phyloP scores from a whole-genome alignment of 306 rosid species.

The peach (Prunus persica) region DNA sequence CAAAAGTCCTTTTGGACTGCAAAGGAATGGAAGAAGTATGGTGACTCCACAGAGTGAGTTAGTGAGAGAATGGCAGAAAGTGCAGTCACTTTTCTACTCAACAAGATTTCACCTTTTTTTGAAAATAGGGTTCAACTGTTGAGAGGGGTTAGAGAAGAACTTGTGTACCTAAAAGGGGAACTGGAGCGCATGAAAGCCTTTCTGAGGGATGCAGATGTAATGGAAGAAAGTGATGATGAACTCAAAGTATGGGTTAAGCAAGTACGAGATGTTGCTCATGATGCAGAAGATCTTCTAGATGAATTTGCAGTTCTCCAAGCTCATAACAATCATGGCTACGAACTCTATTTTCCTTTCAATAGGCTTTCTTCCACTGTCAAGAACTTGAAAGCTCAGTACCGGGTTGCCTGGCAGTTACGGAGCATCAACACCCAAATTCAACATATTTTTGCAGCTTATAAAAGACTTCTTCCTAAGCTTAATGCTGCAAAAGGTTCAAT shows the following conservation, averaged over 20 bases:
- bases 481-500: constrained; percentile 28
- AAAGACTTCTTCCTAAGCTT: constrained; percentile 16
- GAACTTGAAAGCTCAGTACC: constrained; percentile 15
- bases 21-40: neutral
- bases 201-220: constrained; percentile 28
- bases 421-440: constrained; percentile 21
- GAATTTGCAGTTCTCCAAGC: constrained; percentile 22
- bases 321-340: constrained; percentile 1
- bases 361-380: constrained; percentile 10
- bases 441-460: constrained; percentile 8
- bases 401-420: constrained; percentile 7
- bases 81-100: constrained; percentile 38
- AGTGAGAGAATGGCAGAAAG: constrained; percentile 48
- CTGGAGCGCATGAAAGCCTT: constrained; percentile 28
- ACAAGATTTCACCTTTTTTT: constrained; percentile 32
- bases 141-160: constrained; percentile 37
- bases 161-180: constrained; percentile 20
- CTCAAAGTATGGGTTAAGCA: constrained; percentile 35
- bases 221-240: constrained; percentile 34
- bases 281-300: constrained; percentile 36
- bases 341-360: neutral
- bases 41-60: neutral
- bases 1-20: neutral
- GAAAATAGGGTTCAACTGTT: constrained; percentile 37
- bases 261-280: constrained; percentile 32